Evolutionary conservation across 768 basidiomycete genomes (phyloP), one percentile per base, ranked within the genome.

Genomic region (Pleurotus salmoneostramineus): DNA sequence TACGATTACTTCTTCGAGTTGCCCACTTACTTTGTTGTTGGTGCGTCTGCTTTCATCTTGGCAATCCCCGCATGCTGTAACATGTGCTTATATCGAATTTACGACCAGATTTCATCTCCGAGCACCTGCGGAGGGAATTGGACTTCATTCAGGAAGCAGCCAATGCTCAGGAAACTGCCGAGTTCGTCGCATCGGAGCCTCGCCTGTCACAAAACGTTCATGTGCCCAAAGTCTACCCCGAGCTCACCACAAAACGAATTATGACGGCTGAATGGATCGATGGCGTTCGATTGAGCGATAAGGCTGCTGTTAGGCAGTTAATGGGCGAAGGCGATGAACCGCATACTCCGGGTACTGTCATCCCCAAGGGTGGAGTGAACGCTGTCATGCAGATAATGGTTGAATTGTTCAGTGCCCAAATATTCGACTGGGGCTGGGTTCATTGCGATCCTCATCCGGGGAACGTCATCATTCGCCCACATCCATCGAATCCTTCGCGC

Each of bases 391-490:
- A 90, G 60, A 85, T 86, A 17, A 93, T 93, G 81, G 85, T 94
- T 37, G 88, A 92, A 60, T 77, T 93, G 2, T 95, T 95, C 75
- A 88, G 88, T 33, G 91, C 89, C 2, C 93, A 85, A 76, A 95
- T 95, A 71, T 98, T 97, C 69, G 81, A 82, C 58, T 97, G 90
- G 90, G 93, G 94, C 8, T 94, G 87, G 80, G 88, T 94, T 3
- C 87, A 92, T 69, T 93, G 93, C 66, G 84, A 86, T 57, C 84
- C 83, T 0, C 84, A 90, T 62, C 87, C 87, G 2, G 89, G 90
- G 7, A 93, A 96, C 70, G 81, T 95, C 59, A 83, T 84, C 70
- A 83, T 88, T 64, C 90, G 81, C 6, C 83, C 82, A 1, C 71
- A 83, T 27, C 84, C 85, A 15, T 65, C 66, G 12, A 63, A 73